These are phyloP conservation scores for Apostasia shenzhenica DNA, from an alignment of 106 monocot genomes.

Conservation along the genomic window DNA sequence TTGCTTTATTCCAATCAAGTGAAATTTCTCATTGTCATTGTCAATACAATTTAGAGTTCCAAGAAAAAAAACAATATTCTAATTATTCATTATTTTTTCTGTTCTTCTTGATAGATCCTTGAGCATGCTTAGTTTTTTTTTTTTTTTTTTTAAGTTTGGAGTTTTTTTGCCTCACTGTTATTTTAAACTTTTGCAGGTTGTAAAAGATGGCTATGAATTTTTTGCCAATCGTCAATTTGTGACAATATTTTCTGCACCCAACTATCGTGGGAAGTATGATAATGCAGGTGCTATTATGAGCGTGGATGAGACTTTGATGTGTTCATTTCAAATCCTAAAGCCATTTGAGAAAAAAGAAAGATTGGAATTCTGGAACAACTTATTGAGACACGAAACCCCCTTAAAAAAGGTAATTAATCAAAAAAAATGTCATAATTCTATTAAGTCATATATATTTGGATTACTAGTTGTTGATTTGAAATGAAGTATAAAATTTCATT, in stretches of 20 bases:
- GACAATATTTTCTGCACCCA: slow-evolving; percentile 26
- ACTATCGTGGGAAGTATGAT: slow-evolving; percentile 22
- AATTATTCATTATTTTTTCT: background rate
- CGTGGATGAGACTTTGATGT: slow-evolving; percentile 19
- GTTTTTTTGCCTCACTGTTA: too few species aligned
- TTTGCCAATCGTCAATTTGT: slow-evolving; percentile 20
- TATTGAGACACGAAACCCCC: slow-evolving; percentile 16
- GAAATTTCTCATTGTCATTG: too few species aligned
- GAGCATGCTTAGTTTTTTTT: too few species aligned
- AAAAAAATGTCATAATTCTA: too few species aligned
- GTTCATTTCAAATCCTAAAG: slow-evolving; percentile 22
- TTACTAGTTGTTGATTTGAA: too few species aligned
- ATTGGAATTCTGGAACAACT: slow-evolving; percentile 15
- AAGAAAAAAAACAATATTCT: too few species aligned
- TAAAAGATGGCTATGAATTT: slow-evolving; percentile 25
- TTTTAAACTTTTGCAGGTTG: slow-evolving; percentile 7
- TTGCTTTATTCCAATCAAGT: too few species aligned
- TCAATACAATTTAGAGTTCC: too few species aligned
- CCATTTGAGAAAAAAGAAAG: slow-evolving; percentile 24
- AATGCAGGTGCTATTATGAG: slow-evolving; percentile 29
- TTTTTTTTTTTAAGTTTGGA: too few species aligned
- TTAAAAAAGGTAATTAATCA: slow-evolving; percentile 13
- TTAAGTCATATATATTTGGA: too few species aligned
- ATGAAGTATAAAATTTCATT: too few species aligned
- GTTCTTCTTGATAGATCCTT: background rate